Evolutionary conservation across 106 monocot species (phyloP), one percentile per base, ranked within the genome.

Genomic region (Posidonia australis): DNA sequence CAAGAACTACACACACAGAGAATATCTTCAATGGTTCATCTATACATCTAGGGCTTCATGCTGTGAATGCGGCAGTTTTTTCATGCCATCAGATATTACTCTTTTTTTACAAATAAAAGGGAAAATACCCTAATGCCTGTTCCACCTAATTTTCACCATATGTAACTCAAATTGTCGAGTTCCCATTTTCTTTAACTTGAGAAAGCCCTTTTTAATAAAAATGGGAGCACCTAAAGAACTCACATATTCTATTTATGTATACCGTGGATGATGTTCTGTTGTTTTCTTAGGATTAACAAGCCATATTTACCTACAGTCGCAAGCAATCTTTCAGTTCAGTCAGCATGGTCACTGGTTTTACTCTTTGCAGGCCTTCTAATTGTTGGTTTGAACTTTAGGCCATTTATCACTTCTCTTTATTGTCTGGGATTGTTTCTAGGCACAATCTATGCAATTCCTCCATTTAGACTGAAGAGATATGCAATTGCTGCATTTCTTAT

Each of bases 291-390:
- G 80, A 84, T 98, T 46, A 98, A 98, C 82, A 98, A 98, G 78
- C 96, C 96, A 51, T 98, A 98, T 77, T 80, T 98, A 64, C 96
- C 96, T 16, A 90, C 90, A 72, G 96, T 87, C 70, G 96, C 90
- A 12, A 90, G 96, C 30, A 87, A 98, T 24, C 90, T 98, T 44
- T 98, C 96, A 58, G 87, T 98, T 72, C 77, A 77, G 19, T 85
- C 87, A 63, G 96, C 96, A 77, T 98, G 96, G 96, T 62, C 81
- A 66, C 72, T 98, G 74, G 90, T 98, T 41, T 67, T 87, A 70
- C 64, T 78, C 63, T 98, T 98, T 60, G 96, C 84, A 49, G 96
- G 96, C 10, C 72, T 90, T 58, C 62, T 81, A 23, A 87, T 90
- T 67, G 96, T 98, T 67, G 74, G 62, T 30, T 71, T 66, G 54